Conservation (phyloP, 2,329 filamentous ascomycete species). For the Nigrograna mackinnonii region DNA sequence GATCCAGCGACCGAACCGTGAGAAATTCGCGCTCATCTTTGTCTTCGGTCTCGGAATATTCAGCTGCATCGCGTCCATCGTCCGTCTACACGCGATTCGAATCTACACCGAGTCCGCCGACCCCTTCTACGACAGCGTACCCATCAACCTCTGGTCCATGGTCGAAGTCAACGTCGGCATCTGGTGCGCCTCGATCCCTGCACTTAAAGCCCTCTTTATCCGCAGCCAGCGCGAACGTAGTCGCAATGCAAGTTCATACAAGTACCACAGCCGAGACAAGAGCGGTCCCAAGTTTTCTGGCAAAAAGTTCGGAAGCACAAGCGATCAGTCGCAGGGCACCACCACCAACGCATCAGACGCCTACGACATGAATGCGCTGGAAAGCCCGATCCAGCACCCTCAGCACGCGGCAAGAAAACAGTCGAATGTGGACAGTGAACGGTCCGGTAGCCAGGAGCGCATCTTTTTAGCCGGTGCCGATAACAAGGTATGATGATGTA, state of each 20-base stretch:
- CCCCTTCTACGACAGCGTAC: slow-evolving; percentile 70
- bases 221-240: slow-evolving; percentile 15
- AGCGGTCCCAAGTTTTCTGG: slow-evolving; percentile 6
- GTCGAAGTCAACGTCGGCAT: slow-evolving; percentile 90
- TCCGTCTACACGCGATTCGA: slow-evolving; percentile 53
- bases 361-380: slow-evolving; percentile 3
- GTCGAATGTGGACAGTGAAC: background rate
- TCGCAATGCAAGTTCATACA: slow-evolving; percentile 12
- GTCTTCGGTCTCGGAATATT: slow-evolving; percentile 86
- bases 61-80: slow-evolving; percentile 81
- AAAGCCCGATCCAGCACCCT: background rate
- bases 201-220: slow-evolving; percentile 72
- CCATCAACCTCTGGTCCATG: slow-evolving; percentile 91
- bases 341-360: background rate
- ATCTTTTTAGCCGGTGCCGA: background rate
- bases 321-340: slow-evolving; percentile 3
- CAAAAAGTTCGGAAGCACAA: slow-evolving; percentile 1
- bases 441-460: background rate
- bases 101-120: slow-evolving; percentile 48
- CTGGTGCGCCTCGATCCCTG: slow-evolving; percentile 84
- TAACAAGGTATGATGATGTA: slow-evolving; percentile 4
- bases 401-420: background rate
- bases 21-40: slow-evolving; percentile 81
- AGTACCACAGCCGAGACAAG: slow-evolving; percentile 24
- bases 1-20: slow-evolving; percentile 78